Evolutionary conservation across 768 basidiomycete genomes (phyloP).

Genomic region (Hericium coralloides): DNA sequence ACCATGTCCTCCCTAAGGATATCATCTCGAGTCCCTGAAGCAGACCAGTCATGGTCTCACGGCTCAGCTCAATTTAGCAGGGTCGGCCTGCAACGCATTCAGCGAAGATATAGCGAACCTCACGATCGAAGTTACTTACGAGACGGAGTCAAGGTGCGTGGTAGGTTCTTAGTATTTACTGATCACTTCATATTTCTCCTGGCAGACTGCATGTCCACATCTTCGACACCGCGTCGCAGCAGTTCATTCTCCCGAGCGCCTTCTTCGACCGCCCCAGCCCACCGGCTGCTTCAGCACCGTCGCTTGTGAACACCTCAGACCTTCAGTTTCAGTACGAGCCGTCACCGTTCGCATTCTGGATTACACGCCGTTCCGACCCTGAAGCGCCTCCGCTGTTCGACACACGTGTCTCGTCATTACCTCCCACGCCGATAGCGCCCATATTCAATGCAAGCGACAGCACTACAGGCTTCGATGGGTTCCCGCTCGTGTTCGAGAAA

Average conservation of each 20-base stretch:
- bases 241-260: slow-evolving; percentile 58
- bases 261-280: slow-evolving; percentile 32
- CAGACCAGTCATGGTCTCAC: slow-evolving; percentile 40
- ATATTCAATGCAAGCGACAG: slow-evolving; percentile 37
- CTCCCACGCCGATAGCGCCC: slow-evolving; percentile 48
- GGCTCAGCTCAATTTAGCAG: slow-evolving; percentile 45
- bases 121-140: slow-evolving; percentile 60
- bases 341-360: slow-evolving; percentile 72
- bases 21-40: slow-evolving; percentile 36
- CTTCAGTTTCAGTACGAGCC: slow-evolving; percentile 59
- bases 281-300: slow-evolving; percentile 20
- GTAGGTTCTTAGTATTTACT: not conserved
- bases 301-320: slow-evolving; percentile 38
- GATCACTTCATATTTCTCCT: slow-evolving; percentile 30
- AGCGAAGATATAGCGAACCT: slow-evolving; percentile 49
- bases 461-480: slow-evolving; percentile 48
- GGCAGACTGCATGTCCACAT: slow-evolving; percentile 60
- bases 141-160: slow-evolving; percentile 40
- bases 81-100: slow-evolving; percentile 54
- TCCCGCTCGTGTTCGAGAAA: slow-evolving; percentile 70
- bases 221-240: slow-evolving; percentile 47
- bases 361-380: slow-evolving; percentile 57
- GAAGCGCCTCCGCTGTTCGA: slow-evolving; percentile 55
- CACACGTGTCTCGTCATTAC: slow-evolving; percentile 55
- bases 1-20: slow-evolving; percentile 32